phyloP scores from a whole-genome alignment of 345 rosid genomes.

The Populus euphratica region DNA sequence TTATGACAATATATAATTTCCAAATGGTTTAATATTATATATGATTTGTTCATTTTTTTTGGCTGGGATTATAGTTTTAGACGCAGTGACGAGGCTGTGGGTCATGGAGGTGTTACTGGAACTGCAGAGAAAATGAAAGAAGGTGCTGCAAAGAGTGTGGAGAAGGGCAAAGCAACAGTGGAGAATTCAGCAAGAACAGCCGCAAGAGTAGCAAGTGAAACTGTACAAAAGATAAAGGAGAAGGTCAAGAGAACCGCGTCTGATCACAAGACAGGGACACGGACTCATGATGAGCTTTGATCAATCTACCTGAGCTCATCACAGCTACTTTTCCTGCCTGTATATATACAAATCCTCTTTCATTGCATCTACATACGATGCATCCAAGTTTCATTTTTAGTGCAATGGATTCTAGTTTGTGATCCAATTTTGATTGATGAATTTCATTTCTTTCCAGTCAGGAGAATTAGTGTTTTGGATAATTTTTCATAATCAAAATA shows the following conservation, averaged over 20 bases:
- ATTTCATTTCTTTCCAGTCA: too few relatives aligned
- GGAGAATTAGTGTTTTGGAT: too few relatives aligned
- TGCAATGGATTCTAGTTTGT: too few relatives aligned
- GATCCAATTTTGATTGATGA: too few relatives aligned
- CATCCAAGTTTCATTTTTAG: too few relatives aligned
- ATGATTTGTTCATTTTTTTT: background rate
- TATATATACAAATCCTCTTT: background rate
- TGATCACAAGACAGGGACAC: background rate
- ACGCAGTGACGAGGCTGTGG: background rate
- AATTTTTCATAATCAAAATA: too few relatives aligned
- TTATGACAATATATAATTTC: background rate
- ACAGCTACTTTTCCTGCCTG: too few relatives aligned
- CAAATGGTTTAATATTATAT: too few relatives aligned
- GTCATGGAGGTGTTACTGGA: background rate
- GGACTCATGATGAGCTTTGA: conserved; percentile 6
- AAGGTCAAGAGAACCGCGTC: conserved; percentile 7
- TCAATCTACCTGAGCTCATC: background rate
- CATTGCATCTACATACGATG: background rate
- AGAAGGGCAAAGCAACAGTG: conserved; percentile 17
- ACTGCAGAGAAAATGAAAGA: conserved; percentile 15
- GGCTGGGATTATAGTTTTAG: conserved; percentile 4
- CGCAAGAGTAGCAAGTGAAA: conserved; percentile 1
- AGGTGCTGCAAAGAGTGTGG: conserved; percentile 17
- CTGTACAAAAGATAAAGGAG: conserved; percentile 5
- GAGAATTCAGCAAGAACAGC: conserved; percentile 17